A percentile compares a stretch with the other conserved stretches of the same genome.
phyloP scores from a whole-genome alignment of 2,329 filamentous ascomycete genomes.

The Cladophialophora exuberans region DNA sequence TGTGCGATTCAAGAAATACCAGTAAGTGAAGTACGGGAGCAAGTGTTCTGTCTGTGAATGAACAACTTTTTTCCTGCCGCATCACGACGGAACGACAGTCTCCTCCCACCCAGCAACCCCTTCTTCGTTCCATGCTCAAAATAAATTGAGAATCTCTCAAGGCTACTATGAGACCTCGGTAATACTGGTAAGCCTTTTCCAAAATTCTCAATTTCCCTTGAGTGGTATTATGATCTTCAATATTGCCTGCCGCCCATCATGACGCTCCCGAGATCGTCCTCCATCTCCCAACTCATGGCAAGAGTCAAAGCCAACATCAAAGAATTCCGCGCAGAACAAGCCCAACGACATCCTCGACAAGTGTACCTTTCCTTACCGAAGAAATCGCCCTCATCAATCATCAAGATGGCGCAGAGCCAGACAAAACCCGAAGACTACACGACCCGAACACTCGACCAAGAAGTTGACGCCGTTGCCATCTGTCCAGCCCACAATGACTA shows the following conservation, averaged over 20 bases:
- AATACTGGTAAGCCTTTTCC: background rate
- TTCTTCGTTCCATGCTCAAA: too few relatives aligned
- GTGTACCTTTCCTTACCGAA: background rate
- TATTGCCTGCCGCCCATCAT: constrained; percentile 16
- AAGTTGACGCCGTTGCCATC: constrained; percentile 30
- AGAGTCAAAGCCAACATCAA: constrained; percentile 20
- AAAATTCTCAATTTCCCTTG: background rate
- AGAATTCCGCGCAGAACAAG: constrained; percentile 10
- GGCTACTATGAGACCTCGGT: too few relatives aligned
- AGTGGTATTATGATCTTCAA: background rate
- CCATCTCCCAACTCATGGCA: constrained; percentile 20
- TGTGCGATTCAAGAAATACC: too few relatives aligned
- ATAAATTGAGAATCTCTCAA: too few relatives aligned
- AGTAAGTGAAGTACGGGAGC: too few relatives aligned
- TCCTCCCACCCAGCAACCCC: too few relatives aligned
- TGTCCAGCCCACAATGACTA: constrained; percentile 28
- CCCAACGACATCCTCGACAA: background rate
- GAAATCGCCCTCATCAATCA: background rate
- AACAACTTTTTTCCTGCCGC: too few relatives aligned
- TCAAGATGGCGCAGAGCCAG: constrained; percentile 8
- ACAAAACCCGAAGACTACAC: constrained; percentile 18
- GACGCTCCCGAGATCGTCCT: constrained; percentile 5
- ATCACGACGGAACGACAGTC: too few relatives aligned
- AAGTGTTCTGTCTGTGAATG: too few relatives aligned
- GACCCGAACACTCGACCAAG: constrained; percentile 24